Percentiles rank a stretch among this genome's conserved stretches.
phyloP scores from a whole-genome alignment of 2,329 filamentous ascomycete species.

The Fusarium illudens region DNA sequence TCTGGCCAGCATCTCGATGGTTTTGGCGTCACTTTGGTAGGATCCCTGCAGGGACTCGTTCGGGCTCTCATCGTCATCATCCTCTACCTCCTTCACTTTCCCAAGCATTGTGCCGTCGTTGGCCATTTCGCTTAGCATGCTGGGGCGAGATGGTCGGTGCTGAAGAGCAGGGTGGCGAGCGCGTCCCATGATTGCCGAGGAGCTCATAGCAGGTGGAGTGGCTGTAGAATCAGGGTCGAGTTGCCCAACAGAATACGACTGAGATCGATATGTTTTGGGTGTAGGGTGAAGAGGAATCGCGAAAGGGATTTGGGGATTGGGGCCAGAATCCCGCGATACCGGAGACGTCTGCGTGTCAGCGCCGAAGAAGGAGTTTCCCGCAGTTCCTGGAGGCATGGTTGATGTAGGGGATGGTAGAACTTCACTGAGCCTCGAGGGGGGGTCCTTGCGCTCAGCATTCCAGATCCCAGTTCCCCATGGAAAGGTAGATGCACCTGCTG shows the following conservation, averaged over 20 bases:
- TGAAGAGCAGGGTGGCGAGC: conserved; percentile 74
- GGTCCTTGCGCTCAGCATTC: conserved; percentile 81
- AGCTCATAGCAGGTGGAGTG: conserved; percentile 51
- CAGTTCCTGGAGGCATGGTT: conserved; percentile 57
- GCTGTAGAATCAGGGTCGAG: conserved; percentile 71
- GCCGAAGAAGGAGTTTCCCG: conserved; percentile 58
- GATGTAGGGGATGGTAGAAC: conserved; percentile 80
- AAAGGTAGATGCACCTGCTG: conserved; percentile 62
- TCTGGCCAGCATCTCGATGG: conserved; percentile 68
- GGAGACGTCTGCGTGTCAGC: conserved; percentile 62
- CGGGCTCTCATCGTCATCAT: conserved; percentile 69
- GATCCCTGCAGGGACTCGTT: conserved; percentile 59
- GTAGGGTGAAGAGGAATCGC: conserved; percentile 88
- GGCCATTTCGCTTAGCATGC: conserved; percentile 77
- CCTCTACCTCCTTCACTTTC: conserved; percentile 75
- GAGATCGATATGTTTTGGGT: conserved; percentile 91
- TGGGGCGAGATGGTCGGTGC: conserved; percentile 81
- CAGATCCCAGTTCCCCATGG: conserved; percentile 84
- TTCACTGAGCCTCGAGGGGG: conserved; percentile 76
- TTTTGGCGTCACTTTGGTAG: conserved; percentile 68
- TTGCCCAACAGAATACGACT: conserved; percentile 96
- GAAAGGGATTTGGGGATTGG: conserved; percentile 78
- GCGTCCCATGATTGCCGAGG: conserved; percentile 61
- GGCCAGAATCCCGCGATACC: conserved; percentile 60
- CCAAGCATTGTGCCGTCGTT: conserved; percentile 69